phyloP scores from a whole-genome alignment of 2,329 filamentous ascomycete genomes.

The Penicillium sp. region DNA sequence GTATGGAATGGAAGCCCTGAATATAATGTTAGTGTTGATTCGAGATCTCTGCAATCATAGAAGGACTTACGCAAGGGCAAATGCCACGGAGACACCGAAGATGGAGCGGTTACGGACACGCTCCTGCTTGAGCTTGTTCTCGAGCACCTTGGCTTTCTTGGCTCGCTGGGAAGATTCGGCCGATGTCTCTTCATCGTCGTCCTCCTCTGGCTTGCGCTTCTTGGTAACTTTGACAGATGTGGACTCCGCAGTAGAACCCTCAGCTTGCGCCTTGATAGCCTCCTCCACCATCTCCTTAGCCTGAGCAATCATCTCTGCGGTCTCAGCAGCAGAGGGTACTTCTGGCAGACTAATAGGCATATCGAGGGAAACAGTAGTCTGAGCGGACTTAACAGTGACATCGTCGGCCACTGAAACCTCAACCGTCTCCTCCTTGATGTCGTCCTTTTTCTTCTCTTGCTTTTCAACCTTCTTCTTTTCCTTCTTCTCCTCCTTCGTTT shows the following conservation, averaged over 20 bases:
- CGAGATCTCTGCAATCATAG: neutral
- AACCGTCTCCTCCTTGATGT: slow-evolving; percentile 56
- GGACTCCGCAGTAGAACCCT: slow-evolving; percentile 35
- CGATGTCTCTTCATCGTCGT: slow-evolving; percentile 43
- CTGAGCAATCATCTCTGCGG: slow-evolving; percentile 77
- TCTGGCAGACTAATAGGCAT: slow-evolving; percentile 66
- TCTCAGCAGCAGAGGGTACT: slow-evolving; percentile 72
- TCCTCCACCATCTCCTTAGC: slow-evolving; percentile 85
- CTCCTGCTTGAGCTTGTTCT: slow-evolving; percentile 78
- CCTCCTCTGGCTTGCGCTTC: slow-evolving; percentile 73
- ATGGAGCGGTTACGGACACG: slow-evolving; percentile 82
- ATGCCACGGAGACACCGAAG: slow-evolving; percentile 78
- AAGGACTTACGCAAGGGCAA: slow-evolving; percentile 80
- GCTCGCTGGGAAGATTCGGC: slow-evolving; percentile 46
- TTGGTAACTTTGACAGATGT: slow-evolving; percentile 42
- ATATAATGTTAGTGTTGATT: slow-evolving; percentile 18
- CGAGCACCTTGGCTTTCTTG: slow-evolving; percentile 70
- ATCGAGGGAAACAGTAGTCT: slow-evolving; percentile 72
- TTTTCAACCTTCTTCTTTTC: slow-evolving; percentile 42
- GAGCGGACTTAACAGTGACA: slow-evolving; percentile 61
- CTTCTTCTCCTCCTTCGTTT: slow-evolving; percentile 35
- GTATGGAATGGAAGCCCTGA: slow-evolving; percentile 48
- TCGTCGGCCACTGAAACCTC: slow-evolving; percentile 63
- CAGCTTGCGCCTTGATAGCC: slow-evolving; percentile 52
- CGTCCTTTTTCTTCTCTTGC: slow-evolving; percentile 33